phyloP scores from a whole-genome alignment of 1,139 yeast genomes.

The Yamadazyma membranifaciens region DNA sequence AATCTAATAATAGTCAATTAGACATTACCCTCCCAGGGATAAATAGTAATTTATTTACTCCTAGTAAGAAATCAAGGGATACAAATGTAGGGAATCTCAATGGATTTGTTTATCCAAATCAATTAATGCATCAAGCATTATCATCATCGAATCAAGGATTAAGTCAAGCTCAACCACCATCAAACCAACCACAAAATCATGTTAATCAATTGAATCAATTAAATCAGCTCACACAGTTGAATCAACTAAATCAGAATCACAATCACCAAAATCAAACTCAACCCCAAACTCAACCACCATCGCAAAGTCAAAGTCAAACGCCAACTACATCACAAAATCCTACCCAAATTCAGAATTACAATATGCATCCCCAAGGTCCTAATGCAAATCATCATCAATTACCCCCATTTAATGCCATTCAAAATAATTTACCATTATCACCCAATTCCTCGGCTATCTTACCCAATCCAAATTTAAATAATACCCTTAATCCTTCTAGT shows the following conservation, averaged over 20 bases:
- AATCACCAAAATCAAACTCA: constrained; percentile 4
- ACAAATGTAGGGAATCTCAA: neutral
- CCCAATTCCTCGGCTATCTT: constrained; percentile 16
- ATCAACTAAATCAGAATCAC: neutral
- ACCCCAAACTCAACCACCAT: neutral
- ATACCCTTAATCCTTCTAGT: constrained; percentile 28
- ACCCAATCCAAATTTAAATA: constrained; percentile 4
- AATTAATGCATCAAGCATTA: constrained; percentile 4
- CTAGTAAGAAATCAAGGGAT: constrained; percentile 4
- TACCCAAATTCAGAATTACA: neutral
- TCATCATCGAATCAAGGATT: neutral
- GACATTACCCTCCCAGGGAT: constrained; percentile 15
- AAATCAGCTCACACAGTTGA: too few species aligned
- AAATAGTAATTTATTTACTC: constrained; percentile 7
- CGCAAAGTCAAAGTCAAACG: neutral
- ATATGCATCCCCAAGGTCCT: too few species aligned
- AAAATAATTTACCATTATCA: constrained; percentile 31
- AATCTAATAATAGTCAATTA: constrained; percentile 11
- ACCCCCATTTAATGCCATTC: constrained; percentile 39
- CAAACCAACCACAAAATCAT: neutral
- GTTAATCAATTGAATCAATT: neutral
- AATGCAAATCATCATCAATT: constrained; percentile 12
- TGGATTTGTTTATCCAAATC: constrained; percentile 16
- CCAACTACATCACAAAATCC: neutral
- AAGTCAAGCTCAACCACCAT: neutral